A percentile compares a stretch with the other conserved stretches of the same genome.
Conservation (phyloP, 176 grass and related monocot genomes). For the Aegilops bicornis region DNA sequence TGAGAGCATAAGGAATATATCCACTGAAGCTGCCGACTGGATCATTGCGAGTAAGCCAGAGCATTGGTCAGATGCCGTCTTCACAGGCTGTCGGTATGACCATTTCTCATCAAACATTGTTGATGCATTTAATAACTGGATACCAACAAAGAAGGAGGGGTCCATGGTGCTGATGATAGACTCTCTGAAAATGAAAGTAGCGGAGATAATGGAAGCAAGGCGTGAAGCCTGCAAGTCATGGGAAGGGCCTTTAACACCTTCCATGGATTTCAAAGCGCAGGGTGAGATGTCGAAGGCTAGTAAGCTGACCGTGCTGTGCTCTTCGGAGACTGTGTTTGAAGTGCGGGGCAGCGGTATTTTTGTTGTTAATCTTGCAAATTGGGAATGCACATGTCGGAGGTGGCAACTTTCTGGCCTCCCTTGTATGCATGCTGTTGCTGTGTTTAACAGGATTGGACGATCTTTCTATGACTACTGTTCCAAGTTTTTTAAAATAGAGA, state of each 20-base stretch:
- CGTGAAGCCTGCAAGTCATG: slow-evolving; percentile 60
- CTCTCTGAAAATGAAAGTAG: slow-evolving; percentile 67
- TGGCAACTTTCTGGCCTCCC: slow-evolving; percentile 94
- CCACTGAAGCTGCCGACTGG: no score
- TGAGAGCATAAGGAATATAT: slow-evolving; percentile 58
- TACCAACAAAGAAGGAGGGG: slow-evolving; percentile 84
- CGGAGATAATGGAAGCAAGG: slow-evolving; percentile 70
- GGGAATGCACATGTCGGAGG: slow-evolving; percentile 89
- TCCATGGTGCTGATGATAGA: slow-evolving; percentile 85
- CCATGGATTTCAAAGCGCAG: slow-evolving; percentile 79
- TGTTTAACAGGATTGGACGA: slow-evolving; percentile 65
- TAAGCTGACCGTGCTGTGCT: slow-evolving; percentile 86
- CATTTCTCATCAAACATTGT: slow-evolving; percentile 92
- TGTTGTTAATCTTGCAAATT: slow-evolving; percentile 81
- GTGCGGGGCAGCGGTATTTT: slow-evolving; percentile 80
- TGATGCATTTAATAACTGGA: slow-evolving; percentile 93
- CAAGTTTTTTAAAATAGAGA: slow-evolving; percentile 72
- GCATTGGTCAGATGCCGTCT: slow-evolving; percentile 57
- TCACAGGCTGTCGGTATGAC: slow-evolving; percentile 81
- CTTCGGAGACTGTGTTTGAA: slow-evolving; percentile 95
- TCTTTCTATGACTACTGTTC: slow-evolving; percentile 79
- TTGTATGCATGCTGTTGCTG: slow-evolving; percentile 90
- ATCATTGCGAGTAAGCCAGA: no score
- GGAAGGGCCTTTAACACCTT: slow-evolving; percentile 75
- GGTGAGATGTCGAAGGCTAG: slow-evolving; percentile 64